These are phyloP conservation scores for Phylloporus sp. DNA, from an alignment of 768 basidiomycete species.

Conservation along the genomic window DNA sequence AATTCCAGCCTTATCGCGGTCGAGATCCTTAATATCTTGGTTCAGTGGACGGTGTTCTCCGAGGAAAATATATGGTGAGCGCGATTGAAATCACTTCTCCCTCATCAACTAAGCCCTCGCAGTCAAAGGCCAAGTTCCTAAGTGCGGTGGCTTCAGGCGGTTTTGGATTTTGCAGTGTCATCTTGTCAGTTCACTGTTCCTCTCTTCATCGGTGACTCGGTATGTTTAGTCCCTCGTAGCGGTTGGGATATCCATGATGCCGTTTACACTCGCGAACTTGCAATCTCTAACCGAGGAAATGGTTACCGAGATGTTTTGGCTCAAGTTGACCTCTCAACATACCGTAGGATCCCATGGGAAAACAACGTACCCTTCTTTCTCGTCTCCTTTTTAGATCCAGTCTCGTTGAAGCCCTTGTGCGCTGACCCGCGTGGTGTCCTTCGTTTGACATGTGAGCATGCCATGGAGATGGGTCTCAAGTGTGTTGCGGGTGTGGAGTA, in stretches of 20 bases:
- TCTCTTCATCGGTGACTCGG: background rate
- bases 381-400: conserved; percentile 84
- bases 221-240: conserved; percentile 32
- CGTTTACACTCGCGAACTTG: conserved; percentile 78
- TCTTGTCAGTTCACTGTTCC: conserved; percentile 58
- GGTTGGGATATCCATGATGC: conserved; percentile 93
- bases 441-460: conserved; percentile 49
- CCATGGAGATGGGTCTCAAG: conserved; percentile 44
- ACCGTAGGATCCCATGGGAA: conserved; percentile 89
- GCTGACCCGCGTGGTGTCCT: conserved; percentile 88
- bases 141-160: conserved; percentile 73
- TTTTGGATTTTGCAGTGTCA: conserved; percentile 91
- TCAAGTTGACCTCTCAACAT: conserved; percentile 79
- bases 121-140: conserved; percentile 92
- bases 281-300: conserved; percentile 87
- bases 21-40: conserved; percentile 5
- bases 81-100: background rate
- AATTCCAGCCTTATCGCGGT: conserved; percentile 14
- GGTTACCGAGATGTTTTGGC: conserved; percentile 91
- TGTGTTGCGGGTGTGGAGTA: conserved; percentile 91
- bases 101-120: conserved; percentile 11
- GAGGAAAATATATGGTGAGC: conserved; percentile 89
- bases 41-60: conserved; percentile 85
- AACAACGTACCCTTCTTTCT: conserved; percentile 90
- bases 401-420: conserved; percentile 66